Evolutionary conservation across 164 flowering plant genomes (phyloP).

Genomic region (Sextonia rubra): DNA sequence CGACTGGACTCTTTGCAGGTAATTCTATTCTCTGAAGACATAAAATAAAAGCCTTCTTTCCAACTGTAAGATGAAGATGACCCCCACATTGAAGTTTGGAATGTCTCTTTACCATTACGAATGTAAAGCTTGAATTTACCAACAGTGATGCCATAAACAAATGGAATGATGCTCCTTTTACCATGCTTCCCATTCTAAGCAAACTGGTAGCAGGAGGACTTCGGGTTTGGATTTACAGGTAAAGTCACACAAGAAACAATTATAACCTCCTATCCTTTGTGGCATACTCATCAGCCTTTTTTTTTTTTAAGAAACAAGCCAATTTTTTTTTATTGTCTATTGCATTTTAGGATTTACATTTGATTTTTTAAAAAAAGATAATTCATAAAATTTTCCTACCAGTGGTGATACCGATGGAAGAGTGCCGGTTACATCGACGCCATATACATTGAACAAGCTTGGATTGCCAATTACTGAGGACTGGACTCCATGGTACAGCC

Average conservation of each 20-base stretch:
- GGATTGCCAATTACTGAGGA: slow-evolving; percentile 8
- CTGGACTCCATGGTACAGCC: slow-evolving; percentile 16
- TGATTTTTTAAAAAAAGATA: no score
- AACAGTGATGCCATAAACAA: not conserved
- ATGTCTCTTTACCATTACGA: not conserved
- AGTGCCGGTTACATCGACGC: slow-evolving; percentile 12
- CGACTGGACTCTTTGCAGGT: slow-evolving; percentile 81
- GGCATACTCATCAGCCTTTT: not conserved
- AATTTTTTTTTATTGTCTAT: not conserved
- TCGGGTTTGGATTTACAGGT: slow-evolving; percentile 16
- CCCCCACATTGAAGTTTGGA: not conserved
- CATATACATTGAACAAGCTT: slow-evolving; percentile 14
- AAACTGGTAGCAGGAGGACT: slow-evolving; percentile 13
- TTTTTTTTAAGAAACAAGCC: not conserved
- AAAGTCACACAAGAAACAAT: not conserved
- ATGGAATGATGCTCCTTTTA: not conserved
- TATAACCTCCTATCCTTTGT: not conserved
- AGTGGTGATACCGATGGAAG: slow-evolving; percentile 18
- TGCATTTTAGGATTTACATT: not conserved
- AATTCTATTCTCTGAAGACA: not conserved
- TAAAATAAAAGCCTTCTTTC: no score
- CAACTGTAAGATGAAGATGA: no score
- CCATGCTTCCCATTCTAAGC: slow-evolving; percentile 9
- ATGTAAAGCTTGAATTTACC: not conserved
- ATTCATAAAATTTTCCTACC: not conserved